phyloP scores from a whole-genome alignment of 441 rosid species.

The Croton setiger region DNA sequence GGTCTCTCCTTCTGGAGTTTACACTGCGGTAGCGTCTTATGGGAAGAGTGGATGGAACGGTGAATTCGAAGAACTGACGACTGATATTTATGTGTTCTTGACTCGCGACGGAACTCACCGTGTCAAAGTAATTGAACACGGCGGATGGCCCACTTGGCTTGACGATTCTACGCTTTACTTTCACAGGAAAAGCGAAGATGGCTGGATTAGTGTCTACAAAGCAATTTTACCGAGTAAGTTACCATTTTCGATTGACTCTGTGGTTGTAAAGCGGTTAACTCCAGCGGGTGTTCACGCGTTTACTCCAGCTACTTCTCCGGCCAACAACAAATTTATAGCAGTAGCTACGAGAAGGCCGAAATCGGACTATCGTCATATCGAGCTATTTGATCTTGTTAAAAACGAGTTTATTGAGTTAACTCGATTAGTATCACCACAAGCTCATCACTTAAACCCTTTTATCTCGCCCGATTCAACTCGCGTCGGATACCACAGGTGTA shows the following conservation, averaged over 20 bases:
- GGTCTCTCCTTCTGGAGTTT: conserved; percentile 68
- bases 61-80: conserved; percentile 70
- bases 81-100: conserved; percentile 65
- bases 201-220: conserved; percentile 73
- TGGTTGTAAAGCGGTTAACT: conserved; percentile 56
- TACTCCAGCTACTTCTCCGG: conserved; percentile 87
- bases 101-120: conserved; percentile 71
- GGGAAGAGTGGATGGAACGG: conserved; percentile 73
- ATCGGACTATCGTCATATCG: conserved; percentile 65
- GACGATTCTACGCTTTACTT: conserved; percentile 71
- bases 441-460: conserved; percentile 81
- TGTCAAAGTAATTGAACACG: conserved; percentile 70
- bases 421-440: conserved; percentile 51
- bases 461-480: conserved; percentile 65
- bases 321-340: conserved; percentile 70
- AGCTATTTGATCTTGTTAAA: conserved; percentile 54
- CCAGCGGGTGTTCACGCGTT: conserved; percentile 83
- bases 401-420: conserved; percentile 63
- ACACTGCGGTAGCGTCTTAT: conserved; percentile 79
- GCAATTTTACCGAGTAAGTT: conserved; percentile 41
- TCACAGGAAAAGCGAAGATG: conserved; percentile 64
- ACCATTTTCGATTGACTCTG: conserved; percentile 36
- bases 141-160: conserved; percentile 94
- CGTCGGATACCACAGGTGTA: conserved; percentile 76
- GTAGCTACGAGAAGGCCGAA: conserved; percentile 68